Evolutionary conservation across 2,329 filamentous ascomycete genomes (phyloP).

Genomic region (Nothomitra cinnamomea): DNA sequence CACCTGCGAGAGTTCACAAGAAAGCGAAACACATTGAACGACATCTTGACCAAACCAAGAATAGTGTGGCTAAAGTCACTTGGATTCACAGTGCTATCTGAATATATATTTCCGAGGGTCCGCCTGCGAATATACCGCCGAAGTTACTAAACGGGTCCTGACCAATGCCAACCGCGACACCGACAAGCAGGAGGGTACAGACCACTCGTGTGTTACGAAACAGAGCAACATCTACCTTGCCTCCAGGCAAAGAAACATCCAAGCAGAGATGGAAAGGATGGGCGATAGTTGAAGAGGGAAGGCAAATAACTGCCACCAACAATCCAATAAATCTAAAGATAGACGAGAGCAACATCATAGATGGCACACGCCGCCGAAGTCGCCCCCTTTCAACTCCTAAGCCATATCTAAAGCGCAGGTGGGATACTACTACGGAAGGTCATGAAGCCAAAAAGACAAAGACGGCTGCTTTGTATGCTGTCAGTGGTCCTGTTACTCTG

Average conservation of each 20-base stretch:
- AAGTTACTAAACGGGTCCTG: not conserved
- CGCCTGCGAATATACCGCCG: not conserved
- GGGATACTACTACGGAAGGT: not conserved
- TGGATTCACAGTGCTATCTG: not conserved
- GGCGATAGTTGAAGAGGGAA: not conserved
- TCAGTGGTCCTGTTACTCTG: not conserved
- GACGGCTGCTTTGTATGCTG: not conserved
- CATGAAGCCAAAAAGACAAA: not conserved
- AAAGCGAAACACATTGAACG: not conserved
- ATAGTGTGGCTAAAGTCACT: not conserved
- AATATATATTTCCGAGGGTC: not conserved
- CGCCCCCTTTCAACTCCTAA: not conserved
- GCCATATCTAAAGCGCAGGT: not conserved
- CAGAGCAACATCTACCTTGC: not conserved
- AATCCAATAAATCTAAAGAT: not conserved
- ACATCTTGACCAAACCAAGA: not conserved
- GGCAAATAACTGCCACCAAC: not conserved
- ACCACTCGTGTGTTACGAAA: not conserved
- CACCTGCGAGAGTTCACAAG: not conserved
- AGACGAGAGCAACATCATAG: not conserved
- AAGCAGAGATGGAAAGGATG: not conserved
- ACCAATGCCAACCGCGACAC: not conserved
- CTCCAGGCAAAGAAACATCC: not conserved
- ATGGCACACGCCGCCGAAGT: not conserved
- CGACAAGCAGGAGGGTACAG: not conserved